Conservation (phyloP, 768 basidiomycete genomes). For the Cystoderma amianthinum region DNA sequence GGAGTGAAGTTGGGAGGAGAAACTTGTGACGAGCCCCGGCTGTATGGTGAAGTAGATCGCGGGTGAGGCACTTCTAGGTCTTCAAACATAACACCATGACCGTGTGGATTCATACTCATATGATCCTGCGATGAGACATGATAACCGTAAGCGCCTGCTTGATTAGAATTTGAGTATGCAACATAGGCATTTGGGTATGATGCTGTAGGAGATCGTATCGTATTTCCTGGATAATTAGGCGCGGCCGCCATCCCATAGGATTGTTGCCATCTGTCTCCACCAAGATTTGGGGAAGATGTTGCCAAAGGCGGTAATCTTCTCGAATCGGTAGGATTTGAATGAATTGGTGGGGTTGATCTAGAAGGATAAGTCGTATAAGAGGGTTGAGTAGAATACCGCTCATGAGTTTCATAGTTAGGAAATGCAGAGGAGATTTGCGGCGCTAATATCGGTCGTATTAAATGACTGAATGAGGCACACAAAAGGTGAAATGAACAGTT, state of each 20-base stretch:
- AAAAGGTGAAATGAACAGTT: constrained; percentile 9
- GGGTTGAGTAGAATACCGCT: constrained; percentile 45
- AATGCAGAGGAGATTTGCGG: constrained; percentile 40
- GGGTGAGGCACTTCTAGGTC: constrained; percentile 20
- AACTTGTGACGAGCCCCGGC: constrained; percentile 28
- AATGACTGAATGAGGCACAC: constrained; percentile 24
- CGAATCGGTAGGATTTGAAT: constrained; percentile 40
- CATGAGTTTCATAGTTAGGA: constrained; percentile 49
- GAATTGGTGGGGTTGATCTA: constrained; percentile 41
- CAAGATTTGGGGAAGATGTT: constrained; percentile 27
- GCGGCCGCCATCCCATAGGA: constrained; percentile 21
- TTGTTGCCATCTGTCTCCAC: constrained; percentile 43
- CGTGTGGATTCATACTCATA: constrained; percentile 19
- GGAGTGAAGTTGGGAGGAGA: constrained; percentile 49
- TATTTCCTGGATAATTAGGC: constrained; percentile 26
- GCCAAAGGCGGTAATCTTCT: constrained; percentile 56
- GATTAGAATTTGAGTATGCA: constrained; percentile 31
- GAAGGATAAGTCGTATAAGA: constrained; percentile 40
- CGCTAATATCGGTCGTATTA: constrained; percentile 24
- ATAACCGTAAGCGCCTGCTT: constrained; percentile 34
- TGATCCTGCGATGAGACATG: constrained; percentile 27
- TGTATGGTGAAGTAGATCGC: constrained; percentile 38
- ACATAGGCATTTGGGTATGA: constrained; percentile 53
- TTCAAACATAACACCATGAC: constrained; percentile 21
- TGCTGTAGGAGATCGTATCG: constrained; percentile 60